phyloP scores from a whole-genome alignment of 805 yeast species.

The Candida coquimbonensis region DNA sequence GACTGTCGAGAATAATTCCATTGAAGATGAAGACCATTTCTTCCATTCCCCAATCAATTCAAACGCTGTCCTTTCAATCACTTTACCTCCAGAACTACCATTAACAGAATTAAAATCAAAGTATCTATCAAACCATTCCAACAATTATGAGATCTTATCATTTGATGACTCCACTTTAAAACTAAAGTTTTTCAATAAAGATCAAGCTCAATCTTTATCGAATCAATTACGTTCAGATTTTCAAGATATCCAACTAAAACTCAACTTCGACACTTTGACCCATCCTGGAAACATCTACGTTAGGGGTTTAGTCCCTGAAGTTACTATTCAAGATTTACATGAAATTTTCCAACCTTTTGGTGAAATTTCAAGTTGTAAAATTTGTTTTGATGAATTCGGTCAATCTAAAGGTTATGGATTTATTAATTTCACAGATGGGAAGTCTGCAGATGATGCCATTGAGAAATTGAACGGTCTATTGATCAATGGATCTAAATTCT shows the following conservation, averaged over 20 bases:
- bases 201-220: conserved; percentile 9
- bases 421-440: conserved; percentile 47
- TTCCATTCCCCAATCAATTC: conserved; percentile 21
- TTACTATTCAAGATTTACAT: conserved; percentile 30
- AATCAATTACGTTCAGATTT: conserved; percentile 1
- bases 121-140: background rate
- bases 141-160: conserved; percentile 8
- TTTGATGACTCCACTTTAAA: conserved; percentile 3
- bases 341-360: conserved; percentile 34
- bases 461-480: conserved; percentile 41
- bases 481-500: conserved; percentile 29
- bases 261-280: conserved; percentile 27
- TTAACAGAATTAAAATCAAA: conserved; percentile 1
- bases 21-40: conserved; percentile 1
- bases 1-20: background rate
- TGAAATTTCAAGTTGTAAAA: conserved; percentile 36
- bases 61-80: conserved; percentile 18
- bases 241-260: conserved; percentile 4
- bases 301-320: conserved; percentile 36
- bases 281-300: conserved; percentile 55
- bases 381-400: conserved; percentile 39
- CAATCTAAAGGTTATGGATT: conserved; percentile 54
- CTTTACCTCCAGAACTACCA: background rate
- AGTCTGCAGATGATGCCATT: conserved; percentile 55
- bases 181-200: conserved; percentile 17